phyloP scores from a whole-genome alignment of 495 filamentous ascomycete genomes.

The Neurospora cerealis region DNA sequence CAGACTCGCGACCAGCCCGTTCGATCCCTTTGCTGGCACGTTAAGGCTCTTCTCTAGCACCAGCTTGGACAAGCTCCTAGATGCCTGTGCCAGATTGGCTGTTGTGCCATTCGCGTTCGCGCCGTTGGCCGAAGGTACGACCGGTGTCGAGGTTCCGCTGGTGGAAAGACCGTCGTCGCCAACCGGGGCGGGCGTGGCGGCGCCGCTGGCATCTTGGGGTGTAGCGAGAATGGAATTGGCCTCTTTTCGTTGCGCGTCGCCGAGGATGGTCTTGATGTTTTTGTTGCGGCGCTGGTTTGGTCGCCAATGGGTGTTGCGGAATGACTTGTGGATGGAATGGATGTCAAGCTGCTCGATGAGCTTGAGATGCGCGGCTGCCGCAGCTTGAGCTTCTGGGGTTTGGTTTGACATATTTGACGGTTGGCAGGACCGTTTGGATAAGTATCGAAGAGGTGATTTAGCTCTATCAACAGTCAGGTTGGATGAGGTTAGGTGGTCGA shows the following conservation, averaged over 20 bases:
- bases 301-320: slow-evolving; percentile 81
- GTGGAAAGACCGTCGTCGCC: slow-evolving; percentile 42
- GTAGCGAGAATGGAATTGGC: slow-evolving; percentile 60
- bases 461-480: background rate
- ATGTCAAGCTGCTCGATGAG: slow-evolving; percentile 85
- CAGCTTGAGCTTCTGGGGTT: slow-evolving; percentile 23
- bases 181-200: slow-evolving; percentile 52
- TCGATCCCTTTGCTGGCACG: slow-evolving; percentile 16
- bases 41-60: slow-evolving; percentile 61
- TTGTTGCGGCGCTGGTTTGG: slow-evolving; percentile 93
- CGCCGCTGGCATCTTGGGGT: slow-evolving; percentile 66
- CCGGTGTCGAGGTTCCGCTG: slow-evolving; percentile 51
- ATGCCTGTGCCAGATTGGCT: slow-evolving; percentile 71
- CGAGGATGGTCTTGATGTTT: slow-evolving; percentile 91
- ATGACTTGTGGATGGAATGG: slow-evolving; percentile 66
- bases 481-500: background rate
- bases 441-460: background rate
- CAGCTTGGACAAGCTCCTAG: slow-evolving; percentile 71
- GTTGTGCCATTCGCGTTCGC: slow-evolving; percentile 9
- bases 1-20: slow-evolving; percentile 16
- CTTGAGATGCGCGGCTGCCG: slow-evolving; percentile 40
- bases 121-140: slow-evolving; percentile 26
- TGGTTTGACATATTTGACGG: slow-evolving; percentile 19
- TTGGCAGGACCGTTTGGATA: background rate
- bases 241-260: slow-evolving; percentile 79